Evolutionary conservation across 2,329 filamentous ascomycete genomes (phyloP), one percentile per base, ranked within the genome.

Genomic region (Thelonectria blattea): DNA sequence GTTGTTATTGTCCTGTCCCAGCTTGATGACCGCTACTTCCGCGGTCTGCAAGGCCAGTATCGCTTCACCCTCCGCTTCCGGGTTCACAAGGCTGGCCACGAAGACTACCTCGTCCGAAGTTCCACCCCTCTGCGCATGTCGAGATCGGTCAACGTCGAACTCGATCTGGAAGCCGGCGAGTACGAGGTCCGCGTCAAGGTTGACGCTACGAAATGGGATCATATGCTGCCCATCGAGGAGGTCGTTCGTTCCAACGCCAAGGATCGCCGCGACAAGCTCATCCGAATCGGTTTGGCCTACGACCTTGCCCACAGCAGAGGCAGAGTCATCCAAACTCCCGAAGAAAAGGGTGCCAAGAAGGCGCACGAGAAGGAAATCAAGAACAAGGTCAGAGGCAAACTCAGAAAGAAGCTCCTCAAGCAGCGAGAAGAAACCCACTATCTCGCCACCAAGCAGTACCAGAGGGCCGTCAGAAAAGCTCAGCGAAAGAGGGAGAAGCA

Each of bases 101-200:
- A 83, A 55, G 82, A 84, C 65, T 85, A 85, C 65, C 77, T 86
- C 14, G 81, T 85, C 14, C 81, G 83, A 67, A 85, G 81, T 58
- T 80, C 84, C 52, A 77, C 78, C 32, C 80, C 81, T 34, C 82
- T 84, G 61, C 76, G 83, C 22, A 91, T 92, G 85, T 86, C 81
- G 20, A 87, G 92, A 7, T 91, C 89, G 1, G 88, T 93, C 41
- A 93, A 89, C 52, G 88, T 91, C 1, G 92, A 95, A 73, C 81
- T 95, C 9, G 82, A 88, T 37, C 85, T 96, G 24, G 87, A 91
- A 18, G 84, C 89, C 0, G 92, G 92, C 11, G 86, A 84, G 45
- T 96, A 96, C 75, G 86, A 85, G 7, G 86, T 96, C 5, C 81
- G 92, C 20, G 84, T 94, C 73, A 92, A 91, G 72, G 83, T 95